Base-by-base conservation (phyloP, 768 basidiomycete species). In the Phallus indusiatus region DNA sequence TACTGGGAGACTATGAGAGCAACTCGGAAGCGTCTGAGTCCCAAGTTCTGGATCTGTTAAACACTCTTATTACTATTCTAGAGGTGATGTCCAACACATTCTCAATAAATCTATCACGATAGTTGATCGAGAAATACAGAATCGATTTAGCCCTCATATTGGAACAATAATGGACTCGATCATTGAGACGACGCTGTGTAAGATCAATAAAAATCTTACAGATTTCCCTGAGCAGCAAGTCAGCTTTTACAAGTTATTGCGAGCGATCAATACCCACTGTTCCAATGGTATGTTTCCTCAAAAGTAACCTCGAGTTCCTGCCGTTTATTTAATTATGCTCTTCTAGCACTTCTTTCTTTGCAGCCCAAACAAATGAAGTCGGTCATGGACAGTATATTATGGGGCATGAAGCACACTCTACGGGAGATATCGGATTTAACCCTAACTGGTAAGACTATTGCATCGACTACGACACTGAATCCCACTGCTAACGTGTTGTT, bases 331-430 rank as follows among this genome's bases (percentile, higher is more conserved):
- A 18, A 33, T 10, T 35, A 20, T 52, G 12, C 0, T 18, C 33
- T 46, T 33, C 22, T 62, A 89, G 94, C 94, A 6, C 75, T 97
- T 50, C 80, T 95, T 59, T 83, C 82, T 22, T 80, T 96, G 61
- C 91, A 93, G n/a, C 88, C 93, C 10, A 73, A 79, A 50, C 91
- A 96, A 73, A 97, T 98, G 81, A 97, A 96, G 75, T 75, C 98
- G 60, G 89, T 96, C 72, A 97, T 96, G 84, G 95, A 98, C 71
- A 94, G 92, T 61, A 89, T 97, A 64, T 87, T 95, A 54, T 99
- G 96, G 95, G 95, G 94, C n/a, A 95, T 97, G 77, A 99, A 99
- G 72, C 96, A 99, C 75, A 97, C 92, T 16, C 94, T 96, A 92
- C 83, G 95, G 56, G 95, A 98, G 71, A 96, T 99, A 62, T 91